Conservation (phyloP, 352 stramenopile genomes). For the Pseudoperonospora humuli region DNA sequence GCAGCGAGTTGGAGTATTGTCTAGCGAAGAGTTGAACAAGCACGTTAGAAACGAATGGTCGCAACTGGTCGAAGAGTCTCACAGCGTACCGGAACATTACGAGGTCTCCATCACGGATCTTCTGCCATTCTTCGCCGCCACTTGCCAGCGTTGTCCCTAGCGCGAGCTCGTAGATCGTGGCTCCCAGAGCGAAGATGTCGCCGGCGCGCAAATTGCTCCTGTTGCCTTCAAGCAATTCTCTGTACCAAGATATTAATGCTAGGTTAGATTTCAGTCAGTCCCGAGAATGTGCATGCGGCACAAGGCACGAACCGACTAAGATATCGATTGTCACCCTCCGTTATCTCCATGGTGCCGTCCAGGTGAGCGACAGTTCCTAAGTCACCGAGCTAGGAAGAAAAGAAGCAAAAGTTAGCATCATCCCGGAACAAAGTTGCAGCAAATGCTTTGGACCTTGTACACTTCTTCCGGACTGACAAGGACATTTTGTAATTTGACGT, state of each 20-base stretch:
- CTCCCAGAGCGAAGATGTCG: slow-evolving; percentile 80
- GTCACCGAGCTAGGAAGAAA: slow-evolving; percentile 45
- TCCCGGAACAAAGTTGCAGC: background rate
- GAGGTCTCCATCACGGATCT: slow-evolving; percentile 78
- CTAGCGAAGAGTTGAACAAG: slow-evolving; percentile 16
- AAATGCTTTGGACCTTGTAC: slow-evolving; percentile 51
- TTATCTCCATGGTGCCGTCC: slow-evolving; percentile 81
- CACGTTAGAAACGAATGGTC: slow-evolving; percentile 8
- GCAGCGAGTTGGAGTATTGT: slow-evolving; percentile 83
- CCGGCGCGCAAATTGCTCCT: slow-evolving; percentile 64
- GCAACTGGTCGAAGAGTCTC: background rate
- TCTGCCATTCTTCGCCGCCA: slow-evolving; percentile 79
- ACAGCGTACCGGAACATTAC: slow-evolving; percentile 55
- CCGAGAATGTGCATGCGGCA: background rate
- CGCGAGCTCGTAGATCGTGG: slow-evolving; percentile 79
- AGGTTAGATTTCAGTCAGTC: background rate
- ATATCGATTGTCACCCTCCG: slow-evolving; percentile 81
- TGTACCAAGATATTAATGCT: slow-evolving; percentile 11
- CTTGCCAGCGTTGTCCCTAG: slow-evolving; percentile 57
- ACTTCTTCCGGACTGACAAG: slow-evolving; percentile 48
- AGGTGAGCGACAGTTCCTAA: slow-evolving; percentile 71
- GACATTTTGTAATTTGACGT: slow-evolving; percentile 84
- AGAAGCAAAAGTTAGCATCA: slow-evolving; percentile 1
- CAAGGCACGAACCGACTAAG: slow-evolving; percentile 49
- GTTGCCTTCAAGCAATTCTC: slow-evolving; percentile 73